Evolutionary conservation across 2,329 filamentous ascomycete species (phyloP).

Genomic region (Cladosporium cucumerinum): DNA sequence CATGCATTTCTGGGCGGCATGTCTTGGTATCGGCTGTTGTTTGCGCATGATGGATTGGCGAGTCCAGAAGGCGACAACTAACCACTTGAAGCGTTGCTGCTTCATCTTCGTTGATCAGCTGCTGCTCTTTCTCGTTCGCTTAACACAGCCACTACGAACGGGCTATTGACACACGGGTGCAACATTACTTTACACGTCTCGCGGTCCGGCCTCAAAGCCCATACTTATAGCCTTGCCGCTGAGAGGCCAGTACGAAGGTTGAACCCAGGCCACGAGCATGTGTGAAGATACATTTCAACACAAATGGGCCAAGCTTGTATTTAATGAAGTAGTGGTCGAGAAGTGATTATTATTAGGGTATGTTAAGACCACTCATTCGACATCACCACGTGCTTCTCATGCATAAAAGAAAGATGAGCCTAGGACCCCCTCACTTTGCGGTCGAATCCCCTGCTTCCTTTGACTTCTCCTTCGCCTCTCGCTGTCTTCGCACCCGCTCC

Average conservation of each 20-base stretch:
- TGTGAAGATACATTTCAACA: not conserved
- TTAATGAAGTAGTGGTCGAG: not conserved
- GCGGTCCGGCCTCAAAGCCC: not conserved
- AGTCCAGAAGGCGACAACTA: not conserved
- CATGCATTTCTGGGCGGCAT: conserved; percentile 26
- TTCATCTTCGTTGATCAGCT: conserved; percentile 4
- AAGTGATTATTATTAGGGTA: not conserved
- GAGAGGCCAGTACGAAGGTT: not conserved
- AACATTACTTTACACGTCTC: not conserved
- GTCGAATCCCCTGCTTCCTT: conserved; percentile 27
- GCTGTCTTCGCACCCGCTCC: conserved; percentile 57
- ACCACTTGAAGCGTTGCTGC: not conserved
- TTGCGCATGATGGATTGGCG: not conserved
- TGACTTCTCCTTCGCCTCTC: conserved; percentile 39
- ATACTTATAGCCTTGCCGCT: not conserved
- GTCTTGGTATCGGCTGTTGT: conserved; percentile 6
- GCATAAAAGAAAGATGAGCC: not conserved
- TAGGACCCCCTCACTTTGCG: not conserved
- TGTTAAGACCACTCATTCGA: not conserved
- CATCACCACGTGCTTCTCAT: not conserved
- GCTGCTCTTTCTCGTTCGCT: conserved; percentile 4
- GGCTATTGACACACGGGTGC: not conserved
- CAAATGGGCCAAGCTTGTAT: not conserved
- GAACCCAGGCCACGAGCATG: not conserved
- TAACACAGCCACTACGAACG: not conserved